phyloP scores from a whole-genome alignment of 352 stramenopile genomes.

The Globisporangium okanoganense region DNA sequence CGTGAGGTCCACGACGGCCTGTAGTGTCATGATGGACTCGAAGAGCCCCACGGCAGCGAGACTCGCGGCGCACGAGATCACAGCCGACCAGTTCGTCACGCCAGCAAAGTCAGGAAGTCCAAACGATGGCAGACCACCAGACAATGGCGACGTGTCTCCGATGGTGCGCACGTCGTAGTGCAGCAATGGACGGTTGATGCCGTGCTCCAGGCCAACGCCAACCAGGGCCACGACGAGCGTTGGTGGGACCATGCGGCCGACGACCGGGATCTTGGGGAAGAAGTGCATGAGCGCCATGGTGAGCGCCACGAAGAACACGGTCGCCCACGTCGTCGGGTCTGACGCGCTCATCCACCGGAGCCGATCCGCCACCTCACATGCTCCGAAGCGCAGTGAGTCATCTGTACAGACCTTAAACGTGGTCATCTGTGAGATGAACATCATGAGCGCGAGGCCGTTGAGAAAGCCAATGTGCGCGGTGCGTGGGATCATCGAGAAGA shows the following conservation, averaged over 20 bases:
- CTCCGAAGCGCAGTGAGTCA: slow-evolving; percentile 56
- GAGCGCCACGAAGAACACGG: slow-evolving; percentile 59
- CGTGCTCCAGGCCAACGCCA: slow-evolving; percentile 83
- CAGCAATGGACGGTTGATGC: slow-evolving; percentile 74
- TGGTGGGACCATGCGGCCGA: slow-evolving; percentile 70
- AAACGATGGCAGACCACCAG: slow-evolving; percentile 51
- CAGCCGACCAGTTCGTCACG: slow-evolving; percentile 58
- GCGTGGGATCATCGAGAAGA: slow-evolving; percentile 92
- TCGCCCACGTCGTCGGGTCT: slow-evolving; percentile 55
- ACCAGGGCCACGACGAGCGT: slow-evolving; percentile 77
- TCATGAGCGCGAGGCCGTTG: slow-evolving; percentile 94
- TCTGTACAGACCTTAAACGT: slow-evolving; percentile 85
- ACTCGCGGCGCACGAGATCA: slow-evolving; percentile 87
- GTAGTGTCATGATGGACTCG: slow-evolving; percentile 93
- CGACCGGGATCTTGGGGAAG: slow-evolving; percentile 54
- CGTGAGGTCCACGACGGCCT: slow-evolving; percentile 90
- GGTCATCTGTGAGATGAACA: slow-evolving; percentile 92
- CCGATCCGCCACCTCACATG: slow-evolving; percentile 64
- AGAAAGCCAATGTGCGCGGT: slow-evolving; percentile 96
- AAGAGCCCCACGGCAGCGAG: slow-evolving; percentile 91
- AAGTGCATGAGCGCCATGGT: slow-evolving; percentile 88
- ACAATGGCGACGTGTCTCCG: slow-evolving; percentile 59
- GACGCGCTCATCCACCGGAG: slow-evolving; percentile 73
- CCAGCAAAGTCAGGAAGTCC: slow-evolving; percentile 37
- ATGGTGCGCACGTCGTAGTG: slow-evolving; percentile 77